Evolutionary conservation across 441 rosid species (phyloP).

Genomic region (Breynia disticha): DNA sequence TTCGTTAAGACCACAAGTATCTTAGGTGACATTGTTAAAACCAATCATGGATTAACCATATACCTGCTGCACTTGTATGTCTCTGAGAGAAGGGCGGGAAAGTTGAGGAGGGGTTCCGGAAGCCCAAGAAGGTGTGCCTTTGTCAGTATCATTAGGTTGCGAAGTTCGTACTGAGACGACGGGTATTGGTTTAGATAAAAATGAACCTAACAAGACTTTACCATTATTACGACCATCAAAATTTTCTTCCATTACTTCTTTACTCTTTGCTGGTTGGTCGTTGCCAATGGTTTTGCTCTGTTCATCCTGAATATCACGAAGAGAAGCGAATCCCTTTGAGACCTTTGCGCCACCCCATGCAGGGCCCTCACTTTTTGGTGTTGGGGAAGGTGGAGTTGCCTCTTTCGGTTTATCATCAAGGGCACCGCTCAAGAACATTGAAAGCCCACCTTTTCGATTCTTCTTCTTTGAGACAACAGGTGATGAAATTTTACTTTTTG

Average conservation of each 20-base stretch:
- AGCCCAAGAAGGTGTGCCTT: slow-evolving; percentile 84
- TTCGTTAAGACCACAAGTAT: too few relatives aligned
- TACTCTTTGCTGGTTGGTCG: slow-evolving; percentile 27
- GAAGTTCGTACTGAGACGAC: slow-evolving; percentile 35
- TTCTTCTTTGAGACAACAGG: slow-evolving; percentile 54
- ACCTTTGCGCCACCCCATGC: slow-evolving; percentile 97
- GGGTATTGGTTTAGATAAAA: slow-evolving; percentile 69
- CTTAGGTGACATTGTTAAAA: background rate
- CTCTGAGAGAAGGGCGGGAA: slow-evolving; percentile 82
- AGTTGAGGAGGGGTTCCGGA: slow-evolving; percentile 67
- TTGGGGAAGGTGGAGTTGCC: slow-evolving; percentile 40
- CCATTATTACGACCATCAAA: slow-evolving; percentile 35
- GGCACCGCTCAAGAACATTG: slow-evolving; percentile 98
- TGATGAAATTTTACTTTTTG: slow-evolving; percentile 30
- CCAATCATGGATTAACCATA: background rate
- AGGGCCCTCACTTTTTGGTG: slow-evolving; percentile 77
- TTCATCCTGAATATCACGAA: slow-evolving; percentile 82
- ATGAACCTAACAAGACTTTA: slow-evolving; percentile 57
- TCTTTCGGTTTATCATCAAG: slow-evolving; percentile 71
- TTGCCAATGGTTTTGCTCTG: slow-evolving; percentile 55
- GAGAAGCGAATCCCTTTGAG: slow-evolving; percentile 68
- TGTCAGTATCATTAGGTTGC: slow-evolving; percentile 51
- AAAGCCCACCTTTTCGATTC: slow-evolving; percentile 84
- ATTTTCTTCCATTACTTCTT: slow-evolving; percentile 34
- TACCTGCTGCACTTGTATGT: slow-evolving; percentile 97